A percentile compares a stretch with the other conserved stretches of the same genome.
Evolutionary conservation across 768 basidiomycete species (phyloP).

Genomic region (Leccinum uliginosum): DNA sequence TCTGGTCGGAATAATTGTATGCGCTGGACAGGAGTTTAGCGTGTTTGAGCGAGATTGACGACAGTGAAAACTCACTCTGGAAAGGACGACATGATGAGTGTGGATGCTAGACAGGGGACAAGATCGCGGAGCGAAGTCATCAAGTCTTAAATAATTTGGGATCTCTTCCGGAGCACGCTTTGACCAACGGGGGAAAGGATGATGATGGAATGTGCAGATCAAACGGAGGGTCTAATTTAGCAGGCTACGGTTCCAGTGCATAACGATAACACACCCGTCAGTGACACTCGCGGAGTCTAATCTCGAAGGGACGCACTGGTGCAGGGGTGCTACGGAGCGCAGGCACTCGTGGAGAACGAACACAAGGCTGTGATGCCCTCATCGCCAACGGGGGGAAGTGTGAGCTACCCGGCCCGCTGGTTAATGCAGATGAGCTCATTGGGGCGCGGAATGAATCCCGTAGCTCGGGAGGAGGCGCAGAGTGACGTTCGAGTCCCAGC

Average conservation of each 20-base stretch:
- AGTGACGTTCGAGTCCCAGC: conserved; percentile 15
- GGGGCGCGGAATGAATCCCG: not conserved
- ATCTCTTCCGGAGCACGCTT: conserved; percentile 14
- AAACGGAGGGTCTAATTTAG: conserved; percentile 14
- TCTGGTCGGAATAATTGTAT: not conserved
- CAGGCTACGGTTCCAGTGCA: conserved; percentile 26
- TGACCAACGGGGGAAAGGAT: conserved; percentile 13
- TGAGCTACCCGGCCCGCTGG: not conserved
- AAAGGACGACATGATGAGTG: conserved; percentile 19
- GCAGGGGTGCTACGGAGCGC: not conserved
- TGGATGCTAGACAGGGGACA: conserved; percentile 1
- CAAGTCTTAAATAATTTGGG: conserved; percentile 22
- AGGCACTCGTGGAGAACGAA: conserved; percentile 7
- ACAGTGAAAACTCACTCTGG: conserved; percentile 13
- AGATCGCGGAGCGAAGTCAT: conserved; percentile 4
- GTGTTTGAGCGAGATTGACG: not conserved
- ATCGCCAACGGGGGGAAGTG: conserved; percentile 10
- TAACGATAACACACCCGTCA: conserved; percentile 14
- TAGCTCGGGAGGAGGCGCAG: conserved; percentile 13
- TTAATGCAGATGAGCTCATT: not conserved
- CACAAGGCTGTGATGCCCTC: conserved; percentile 21
- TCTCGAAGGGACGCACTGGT: not conserved
- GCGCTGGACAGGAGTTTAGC: conserved; percentile 9
- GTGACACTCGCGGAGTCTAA: conserved; percentile 7
- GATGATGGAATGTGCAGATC: conserved; percentile 22